Evolutionary conservation across 768 basidiomycete species (phyloP).

Genomic region (Collybia nuda): DNA sequence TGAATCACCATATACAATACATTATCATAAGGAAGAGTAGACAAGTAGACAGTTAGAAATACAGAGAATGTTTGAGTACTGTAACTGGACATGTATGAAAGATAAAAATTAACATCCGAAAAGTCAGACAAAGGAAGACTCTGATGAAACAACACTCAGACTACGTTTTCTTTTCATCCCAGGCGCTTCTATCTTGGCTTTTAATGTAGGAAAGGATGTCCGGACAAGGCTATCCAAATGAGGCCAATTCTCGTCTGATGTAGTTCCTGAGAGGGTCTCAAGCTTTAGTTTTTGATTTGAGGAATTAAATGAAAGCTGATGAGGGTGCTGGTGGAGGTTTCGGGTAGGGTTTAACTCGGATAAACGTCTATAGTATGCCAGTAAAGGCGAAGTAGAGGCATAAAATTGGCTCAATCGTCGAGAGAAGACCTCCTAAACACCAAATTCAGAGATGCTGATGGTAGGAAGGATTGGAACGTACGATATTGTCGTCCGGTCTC

Average conservation of each 20-base stretch:
- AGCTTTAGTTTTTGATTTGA: conserved; percentile 48
- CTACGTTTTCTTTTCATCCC: conserved; percentile 47
- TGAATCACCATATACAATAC: too few relatives aligned
- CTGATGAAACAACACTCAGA: conserved; percentile 48
- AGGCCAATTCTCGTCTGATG: conserved; percentile 92
- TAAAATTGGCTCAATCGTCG: conserved; percentile 80
- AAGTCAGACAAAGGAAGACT: conserved; percentile 5
- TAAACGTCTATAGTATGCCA: conserved; percentile 61
- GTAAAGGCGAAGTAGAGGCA: conserved; percentile 75
- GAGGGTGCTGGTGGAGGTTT: conserved; percentile 44
- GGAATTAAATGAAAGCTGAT: conserved; percentile 47
- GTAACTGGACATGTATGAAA: not conserved
- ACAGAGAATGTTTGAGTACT: too few relatives aligned
- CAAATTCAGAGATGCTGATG: conserved; percentile 3
- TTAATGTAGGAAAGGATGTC: conserved; percentile 56
- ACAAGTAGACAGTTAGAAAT: not conserved
- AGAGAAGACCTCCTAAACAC: conserved; percentile 68
- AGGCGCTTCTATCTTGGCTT: conserved; percentile 43
- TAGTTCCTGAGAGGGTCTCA: conserved; percentile 64
- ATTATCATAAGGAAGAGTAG: too few relatives aligned
- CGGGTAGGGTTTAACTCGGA: conserved; percentile 18
- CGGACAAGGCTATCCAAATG: conserved; percentile 64
- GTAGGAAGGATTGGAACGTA: conserved; percentile 30
- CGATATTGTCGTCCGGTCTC: conserved; percentile 87
- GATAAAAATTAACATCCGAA: conserved; percentile 7